Base-by-base conservation (phyloP, 148 eudicot genomes). In the Vaccinium macrocarpon region DNA sequence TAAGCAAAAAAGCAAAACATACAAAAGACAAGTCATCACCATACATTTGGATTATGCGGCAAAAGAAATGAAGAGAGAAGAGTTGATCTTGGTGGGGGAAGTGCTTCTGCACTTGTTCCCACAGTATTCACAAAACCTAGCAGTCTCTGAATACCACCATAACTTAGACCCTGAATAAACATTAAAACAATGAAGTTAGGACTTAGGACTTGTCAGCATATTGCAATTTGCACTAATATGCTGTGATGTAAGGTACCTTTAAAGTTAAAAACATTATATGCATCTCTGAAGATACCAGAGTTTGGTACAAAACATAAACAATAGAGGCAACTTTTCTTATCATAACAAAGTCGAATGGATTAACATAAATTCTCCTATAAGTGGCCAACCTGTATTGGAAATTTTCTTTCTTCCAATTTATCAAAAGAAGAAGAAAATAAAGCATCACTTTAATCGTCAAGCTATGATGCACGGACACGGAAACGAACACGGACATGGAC, bases 41-140 rank as follows among this genome's bases (percentile, higher is more conserved):
- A 79, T 89, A 94, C 98, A 89, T 91, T 80, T 70, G 90, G 90
- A 52, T 88, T 94, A 83, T 93, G 92, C 15, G 90, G 94, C 81
- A 49, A 29, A 62, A 82, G 76, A 85, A 94, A 94, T 78, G 98
- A 89, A 64, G 94, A 89, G 75, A 92, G 82, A 61, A 94, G 90
- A 80, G 88, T 84, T 85, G 98, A 93, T 87, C 90, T 86, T 84
- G 96, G 86, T 2, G 98, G 98, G 70, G 98, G 91, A 88, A 96
- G 93, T 83, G 92, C 91, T 84, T 90, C 93, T 50, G 89, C 82
- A 81, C 82, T 82, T 83, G 94, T 93, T 87, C 98, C 98, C 52
- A 84, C 88, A 57, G 96, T 93, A 70, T 91, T 92, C 84, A 81
- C 89, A 85, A 96, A 83, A 75, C 97, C 97, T 56, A 96, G 85